A percentile compares a stretch with the other conserved stretches of the same genome.
Evolutionary conservation across 345 rosid genomes (phyloP).

Genomic region (Pseudoturritis turrita): DNA sequence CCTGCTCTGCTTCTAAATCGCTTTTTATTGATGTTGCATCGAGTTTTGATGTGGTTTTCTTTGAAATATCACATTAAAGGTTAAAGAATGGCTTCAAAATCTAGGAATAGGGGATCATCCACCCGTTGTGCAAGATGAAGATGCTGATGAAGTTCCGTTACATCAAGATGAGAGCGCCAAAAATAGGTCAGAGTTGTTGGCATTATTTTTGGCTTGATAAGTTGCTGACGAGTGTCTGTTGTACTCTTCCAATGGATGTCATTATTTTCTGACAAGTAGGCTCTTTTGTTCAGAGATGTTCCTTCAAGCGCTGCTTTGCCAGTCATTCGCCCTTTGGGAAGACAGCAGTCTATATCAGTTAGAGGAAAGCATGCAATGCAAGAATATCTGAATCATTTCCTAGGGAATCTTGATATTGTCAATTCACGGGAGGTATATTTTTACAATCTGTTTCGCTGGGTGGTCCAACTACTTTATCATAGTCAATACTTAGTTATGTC

Average conservation of each 20-base stretch:
- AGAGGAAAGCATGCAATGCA: slow-evolving; percentile 97
- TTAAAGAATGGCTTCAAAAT: slow-evolving; percentile 99
- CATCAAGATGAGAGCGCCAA: slow-evolving; percentile 74
- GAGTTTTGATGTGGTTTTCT: slow-evolving; percentile 45
- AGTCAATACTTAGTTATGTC: slow-evolving; percentile 16
- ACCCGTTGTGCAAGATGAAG: slow-evolving; percentile 68
- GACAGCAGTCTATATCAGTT: slow-evolving; percentile 87
- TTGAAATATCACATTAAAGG: slow-evolving; percentile 66
- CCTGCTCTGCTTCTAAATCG: background rate
- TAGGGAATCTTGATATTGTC: slow-evolving; percentile 91
- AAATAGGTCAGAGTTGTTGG: slow-evolving; percentile 55
- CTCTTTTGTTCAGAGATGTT: slow-evolving; percentile 78
- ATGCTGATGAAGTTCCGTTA: slow-evolving; percentile 66
- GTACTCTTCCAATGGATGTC: background rate
- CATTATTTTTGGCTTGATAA: background rate
- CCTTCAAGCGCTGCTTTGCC: slow-evolving; percentile 97
- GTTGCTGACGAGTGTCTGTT: background rate
- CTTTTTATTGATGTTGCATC: slow-evolving; percentile 10
- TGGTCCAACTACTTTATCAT: slow-evolving; percentile 1
- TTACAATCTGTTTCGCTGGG: background rate
- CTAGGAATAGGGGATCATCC: slow-evolving; percentile 94
- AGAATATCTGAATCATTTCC: slow-evolving; percentile 81
- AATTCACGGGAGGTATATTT: slow-evolving; percentile 86
- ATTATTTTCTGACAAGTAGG: slow-evolving; percentile 15
- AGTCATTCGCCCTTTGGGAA: slow-evolving; percentile 86